Percentiles rank a stretch among this genome's conserved stretches.
Conservation (phyloP, 2,329 filamentous ascomycete genomes). For the Madurella mycetomatis region DNA sequence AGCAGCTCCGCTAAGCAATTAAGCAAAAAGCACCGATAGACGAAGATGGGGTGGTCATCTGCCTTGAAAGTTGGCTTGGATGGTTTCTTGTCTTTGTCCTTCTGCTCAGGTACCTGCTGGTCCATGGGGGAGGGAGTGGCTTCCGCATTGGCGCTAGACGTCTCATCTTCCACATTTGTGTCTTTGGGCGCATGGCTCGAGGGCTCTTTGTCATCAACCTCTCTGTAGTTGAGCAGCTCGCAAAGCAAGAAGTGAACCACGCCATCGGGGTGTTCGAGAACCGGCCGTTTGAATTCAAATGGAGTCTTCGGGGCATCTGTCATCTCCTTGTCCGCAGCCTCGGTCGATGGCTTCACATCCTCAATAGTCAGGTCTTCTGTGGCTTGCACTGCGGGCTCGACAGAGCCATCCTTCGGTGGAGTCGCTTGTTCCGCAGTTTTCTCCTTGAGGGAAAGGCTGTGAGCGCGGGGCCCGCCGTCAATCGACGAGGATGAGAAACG, state of each 20-base stretch:
- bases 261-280: constrained; percentile 88
- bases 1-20: constrained; percentile 88
- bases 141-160: constrained; percentile 33
- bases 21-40: constrained; percentile 92
- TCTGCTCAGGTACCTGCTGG: constrained; percentile 26
- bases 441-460: constrained; percentile 42
- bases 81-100: constrained; percentile 57
- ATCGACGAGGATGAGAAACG: constrained; percentile 46
- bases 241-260: constrained; percentile 93
- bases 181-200: constrained; percentile 39
- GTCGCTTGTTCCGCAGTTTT: constrained; percentile 23
- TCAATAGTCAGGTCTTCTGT: constrained; percentile 45
- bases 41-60: constrained; percentile 91
- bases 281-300: constrained; percentile 70
- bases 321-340: constrained; percentile 56
- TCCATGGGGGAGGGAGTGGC: constrained; percentile 21
- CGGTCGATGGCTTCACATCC: constrained; percentile 58
- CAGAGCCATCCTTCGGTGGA: constrained; percentile 35
- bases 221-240: constrained; percentile 85
- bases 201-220: constrained; percentile 80
- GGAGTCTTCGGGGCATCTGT: constrained; percentile 59
- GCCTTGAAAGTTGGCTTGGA: constrained; percentile 78
- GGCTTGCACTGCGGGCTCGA: constrained; percentile 42
- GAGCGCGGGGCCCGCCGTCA: constrained; percentile 29
- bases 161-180: constrained; percentile 33